Base-by-base conservation (phyloP, 2,329 filamentous ascomycete species). In the Hypoxylon sp. region DNA sequence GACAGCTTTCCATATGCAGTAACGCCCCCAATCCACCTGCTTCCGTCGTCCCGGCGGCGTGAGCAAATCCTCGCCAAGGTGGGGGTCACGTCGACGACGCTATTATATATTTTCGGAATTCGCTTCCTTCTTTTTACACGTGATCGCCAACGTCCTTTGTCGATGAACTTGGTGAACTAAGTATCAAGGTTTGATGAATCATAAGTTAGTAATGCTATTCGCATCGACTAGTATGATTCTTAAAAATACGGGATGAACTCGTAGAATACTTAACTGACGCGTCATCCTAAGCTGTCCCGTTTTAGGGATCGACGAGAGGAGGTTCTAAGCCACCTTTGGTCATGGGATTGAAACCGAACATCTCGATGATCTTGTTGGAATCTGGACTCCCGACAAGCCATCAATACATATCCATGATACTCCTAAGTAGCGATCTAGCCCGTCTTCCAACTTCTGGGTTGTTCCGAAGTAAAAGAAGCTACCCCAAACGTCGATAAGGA, bases 101-200 rank as follows among this genome's bases (percentile, higher is more conserved):
- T n/a, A 11, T 35, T 53, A 31, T 66, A 65, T 68, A 67, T 70
- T 67, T 65, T 67, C 67, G 67, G 67, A 65, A 67, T 55, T 33
- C 57, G 39, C 44, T 70, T 67, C 60, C 55, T 31, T 14, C 14
- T 24, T 9, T 19, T 60, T 10, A 26, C 65, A 64, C 65, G 65
- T 68, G 65, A 64, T 68, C 13, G 5, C 44, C 35, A 4, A 59
- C 22, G n/a, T 64, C 59, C 19, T 24, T 54, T 39, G 47, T 56
- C 10, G 19, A 52, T 22, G 22, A 14, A 22, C 29, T 46, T 19
- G 26, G 47, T 29, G n/a, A 14, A 22, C 35, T 39, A 26, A 50
- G 42, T 17, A 50, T 42, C 22, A 4, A 14, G 13, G 33, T 55
- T 53, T 26, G 51, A 63, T 63, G 50, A 69, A 47, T 61, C 55